Percentiles rank a stretch among this genome's conserved stretches.
Evolutionary conservation across 495 filamentous ascomycete genomes (phyloP).

Genomic region (Podospora pseudoanserina): DNA sequence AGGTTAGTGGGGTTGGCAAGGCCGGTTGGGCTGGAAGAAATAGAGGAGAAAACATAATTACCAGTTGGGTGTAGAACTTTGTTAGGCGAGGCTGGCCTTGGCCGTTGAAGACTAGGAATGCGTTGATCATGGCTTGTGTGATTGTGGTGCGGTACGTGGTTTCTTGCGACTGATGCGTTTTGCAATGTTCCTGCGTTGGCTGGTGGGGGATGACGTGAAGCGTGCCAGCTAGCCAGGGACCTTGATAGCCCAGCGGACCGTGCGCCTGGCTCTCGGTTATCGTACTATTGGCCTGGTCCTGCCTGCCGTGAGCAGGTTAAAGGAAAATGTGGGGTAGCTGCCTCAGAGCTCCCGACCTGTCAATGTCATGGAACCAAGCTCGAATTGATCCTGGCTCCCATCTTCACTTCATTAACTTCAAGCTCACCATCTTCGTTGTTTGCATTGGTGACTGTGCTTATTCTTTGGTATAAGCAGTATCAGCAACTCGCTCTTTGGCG

Average conservation of each 20-base stretch:
- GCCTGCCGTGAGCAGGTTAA: neutral
- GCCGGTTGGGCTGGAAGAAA: neutral
- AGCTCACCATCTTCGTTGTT: neutral
- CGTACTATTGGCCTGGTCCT: conserved; percentile 6
- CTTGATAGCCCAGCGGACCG: conserved; percentile 6
- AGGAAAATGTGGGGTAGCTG: neutral
- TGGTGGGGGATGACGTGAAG: conserved; percentile 9
- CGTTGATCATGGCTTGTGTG: conserved; percentile 78
- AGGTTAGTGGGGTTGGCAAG: conserved; percentile 8
- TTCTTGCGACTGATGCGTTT: neutral
- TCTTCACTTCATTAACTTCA: neutral
- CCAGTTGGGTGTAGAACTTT: conserved; percentile 98
- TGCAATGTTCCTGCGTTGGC: neutral
- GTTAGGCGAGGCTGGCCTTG: conserved; percentile 92
- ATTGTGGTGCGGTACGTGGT: neutral
- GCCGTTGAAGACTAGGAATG: conserved; percentile 98
- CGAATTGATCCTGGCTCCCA: neutral
- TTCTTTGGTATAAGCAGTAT: neutral
- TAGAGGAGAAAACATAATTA: conserved; percentile 36
- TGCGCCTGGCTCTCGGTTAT: neutral
- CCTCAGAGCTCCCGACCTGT: neutral
- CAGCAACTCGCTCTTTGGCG: neutral
- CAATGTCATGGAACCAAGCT: neutral
- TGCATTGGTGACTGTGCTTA: neutral
- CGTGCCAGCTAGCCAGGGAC: conserved; percentile 1